Base-by-base conservation (phyloP, 805 yeast species). In the Candida saitoana region DNA sequence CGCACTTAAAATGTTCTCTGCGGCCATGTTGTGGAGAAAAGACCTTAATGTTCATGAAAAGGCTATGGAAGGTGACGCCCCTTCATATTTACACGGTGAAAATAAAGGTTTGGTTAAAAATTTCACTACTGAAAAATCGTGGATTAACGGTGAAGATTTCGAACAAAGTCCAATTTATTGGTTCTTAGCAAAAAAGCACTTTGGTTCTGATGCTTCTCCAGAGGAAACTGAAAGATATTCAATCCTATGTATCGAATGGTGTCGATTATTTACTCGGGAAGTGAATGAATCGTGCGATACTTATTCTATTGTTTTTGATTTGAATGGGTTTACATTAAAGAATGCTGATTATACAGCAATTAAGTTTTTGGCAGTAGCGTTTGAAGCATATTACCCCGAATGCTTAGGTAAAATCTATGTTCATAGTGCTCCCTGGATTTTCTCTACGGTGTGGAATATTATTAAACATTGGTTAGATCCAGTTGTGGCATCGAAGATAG, bases 371-470 rank as follows among this genome's bases (percentile, higher is more conserved):
- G 83, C 90, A 47, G 77, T 80, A 42, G 84, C 90, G 46, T 89
- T 93, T 62, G 98, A 93, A 69, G 95, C 95, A 0, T 96, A 91
- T 59, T 93, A 90, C 61, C 99, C 99, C 1, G 99, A 93, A 65
- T 82, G 87, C 30, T 74, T 93, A 46, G 96, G 96, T n/a, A 78
- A 77, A 42, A 68, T 93, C 40, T 76, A 88, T 50, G 85, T 93
- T 46, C 96, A 88, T 67, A 85, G 86, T 54, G 97, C 99, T 0
- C 99, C 99, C 18, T 89, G 97, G 97, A 79, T 93, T 41, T 93
- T 93, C 68, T 80, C 86, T 40, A 91, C 96, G 18, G 86, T 91
- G 46, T 91, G 99, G 98, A 84, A 82, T 51, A 78, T 91, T 51
- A 80, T 91, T 53, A 88, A 87, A 62, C 82, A 83, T 53, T 91